Conservation (phyloP, 2,329 filamentous ascomycete genomes). For the Magnaporthiopsis incrustans region DNA sequence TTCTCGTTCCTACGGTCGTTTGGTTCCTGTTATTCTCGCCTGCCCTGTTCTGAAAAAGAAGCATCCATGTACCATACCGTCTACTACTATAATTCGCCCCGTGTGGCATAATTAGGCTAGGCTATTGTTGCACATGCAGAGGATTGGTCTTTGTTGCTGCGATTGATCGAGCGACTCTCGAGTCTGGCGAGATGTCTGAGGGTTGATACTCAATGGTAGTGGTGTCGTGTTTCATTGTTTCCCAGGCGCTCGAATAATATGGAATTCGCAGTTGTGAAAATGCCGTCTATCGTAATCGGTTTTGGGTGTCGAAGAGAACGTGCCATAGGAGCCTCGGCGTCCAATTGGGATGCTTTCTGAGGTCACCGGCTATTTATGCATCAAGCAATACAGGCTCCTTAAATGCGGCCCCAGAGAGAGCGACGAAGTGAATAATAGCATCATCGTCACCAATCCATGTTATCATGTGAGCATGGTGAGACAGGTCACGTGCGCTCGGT, state of each 20-base stretch:
- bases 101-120: background rate
- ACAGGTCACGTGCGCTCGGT: background rate
- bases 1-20: constrained; percentile 8
- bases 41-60: background rate
- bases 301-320: too few relatives aligned
- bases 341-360: background rate
- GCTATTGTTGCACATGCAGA: background rate
- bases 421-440: background rate
- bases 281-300: too few relatives aligned
- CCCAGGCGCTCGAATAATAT: too few relatives aligned
- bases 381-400: background rate
- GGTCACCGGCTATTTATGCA: background rate
- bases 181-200: background rate
- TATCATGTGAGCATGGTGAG: background rate
- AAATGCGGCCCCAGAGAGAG: background rate
- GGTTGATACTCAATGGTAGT: background rate
- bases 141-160: background rate
- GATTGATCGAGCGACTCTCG: background rate
- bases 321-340: too few relatives aligned
- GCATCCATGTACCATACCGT: constrained; percentile 7
- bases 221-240: background rate
- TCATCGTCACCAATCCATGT: background rate
- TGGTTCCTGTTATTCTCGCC: background rate
- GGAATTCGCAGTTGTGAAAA: too few relatives aligned
- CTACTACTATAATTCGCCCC: background rate